Evolutionary conservation across 306 rosid genomes (phyloP).

Genomic region (Ammopiptanthus mongolicus): DNA sequence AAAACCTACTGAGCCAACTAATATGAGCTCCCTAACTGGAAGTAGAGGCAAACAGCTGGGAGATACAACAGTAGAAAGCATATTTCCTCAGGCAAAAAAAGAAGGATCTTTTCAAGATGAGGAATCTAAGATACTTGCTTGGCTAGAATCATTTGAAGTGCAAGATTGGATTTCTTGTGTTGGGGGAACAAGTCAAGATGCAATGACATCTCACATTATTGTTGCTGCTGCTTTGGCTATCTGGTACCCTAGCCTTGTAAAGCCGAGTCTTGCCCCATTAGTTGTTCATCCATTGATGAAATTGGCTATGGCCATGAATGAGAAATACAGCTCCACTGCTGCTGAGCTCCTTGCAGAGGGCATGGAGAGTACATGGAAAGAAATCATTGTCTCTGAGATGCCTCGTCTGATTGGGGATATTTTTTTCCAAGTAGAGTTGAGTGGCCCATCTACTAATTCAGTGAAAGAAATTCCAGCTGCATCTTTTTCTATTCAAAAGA

Average conservation of each 20-base stretch:
- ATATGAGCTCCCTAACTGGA: conserved; percentile 26
- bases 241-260: conserved; percentile 96
- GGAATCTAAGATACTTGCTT: conserved; percentile 56
- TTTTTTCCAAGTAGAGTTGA: conserved; percentile 88
- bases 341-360: conserved; percentile 99
- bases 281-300: conserved; percentile 86
- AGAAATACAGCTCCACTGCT: conserved; percentile 90
- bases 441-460: conserved; percentile 55
- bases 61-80: conserved; percentile 32
- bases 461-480: conserved; percentile 41
- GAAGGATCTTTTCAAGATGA: conserved; percentile 40
- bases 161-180: conserved; percentile 98
- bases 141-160: conserved; percentile 94
- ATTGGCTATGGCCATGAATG: conserved; percentile 91
- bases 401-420: conserved; percentile 78
- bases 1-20: conserved; percentile 39
- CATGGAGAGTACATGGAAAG: conserved; percentile 90
- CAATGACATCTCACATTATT: conserved; percentile 90
- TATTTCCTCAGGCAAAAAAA: conserved; percentile 27
- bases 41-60: conserved; percentile 32
- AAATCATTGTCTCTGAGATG: conserved; percentile 68
- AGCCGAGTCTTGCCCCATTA: conserved; percentile 56
- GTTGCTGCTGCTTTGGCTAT: conserved; percentile 95
- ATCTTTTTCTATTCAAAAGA: conserved; percentile 59
- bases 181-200: conserved; percentile 98